Base-by-base conservation (phyloP, 176 grass and related monocot genomes). In the Elaeis guineensis region DNA sequence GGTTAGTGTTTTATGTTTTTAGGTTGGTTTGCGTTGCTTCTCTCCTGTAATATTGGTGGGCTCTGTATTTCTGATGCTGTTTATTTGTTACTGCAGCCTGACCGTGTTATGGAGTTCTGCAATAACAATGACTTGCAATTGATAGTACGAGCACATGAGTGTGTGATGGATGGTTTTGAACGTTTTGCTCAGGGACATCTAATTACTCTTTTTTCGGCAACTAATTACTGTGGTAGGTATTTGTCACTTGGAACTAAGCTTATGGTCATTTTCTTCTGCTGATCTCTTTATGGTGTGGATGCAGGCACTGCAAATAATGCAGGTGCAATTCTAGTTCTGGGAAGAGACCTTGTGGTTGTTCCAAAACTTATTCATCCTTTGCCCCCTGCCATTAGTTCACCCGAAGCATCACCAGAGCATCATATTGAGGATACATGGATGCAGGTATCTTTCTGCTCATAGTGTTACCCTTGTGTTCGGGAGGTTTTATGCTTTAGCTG, bases 81-180 rank as follows among this genome's bases (percentile, higher is more conserved):
- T 2, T 53, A 19, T 22, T 52, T 67, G 1, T 85, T 50, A 28
- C 21, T 59, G n/a, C 85, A 98, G 93, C 93, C 93, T 74, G 94
- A 98, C 21, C 77, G 88, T 71, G 94, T 98, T 64, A 92, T 93
- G 94, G 94, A 98, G 78, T 98, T 98, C 71, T 98, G 94, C 74
- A 82, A 93, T 69, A 98, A 98, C 64, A 98, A 98, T 85, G 84
- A 93, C 67, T 58, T 98, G 6, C 94, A 98, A 67, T 92, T 98
- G 65, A 98, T 93, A 12, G 80, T 98, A 57, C 81, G 94, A 66
- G 94, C 94, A 32, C 94, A 98, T 4, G 94, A 98, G 61, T 98
- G 94, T 89, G 94, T 98, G 60, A 98, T 98, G 88, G 94, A 98
- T 86, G 94, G 94, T 58, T 98, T 98, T 55, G 88, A 98, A 79